Evolutionary conservation across 257 asterid species (phyloP), one percentile per base, ranked within the genome.

Genomic region (Solanum acaule): DNA sequence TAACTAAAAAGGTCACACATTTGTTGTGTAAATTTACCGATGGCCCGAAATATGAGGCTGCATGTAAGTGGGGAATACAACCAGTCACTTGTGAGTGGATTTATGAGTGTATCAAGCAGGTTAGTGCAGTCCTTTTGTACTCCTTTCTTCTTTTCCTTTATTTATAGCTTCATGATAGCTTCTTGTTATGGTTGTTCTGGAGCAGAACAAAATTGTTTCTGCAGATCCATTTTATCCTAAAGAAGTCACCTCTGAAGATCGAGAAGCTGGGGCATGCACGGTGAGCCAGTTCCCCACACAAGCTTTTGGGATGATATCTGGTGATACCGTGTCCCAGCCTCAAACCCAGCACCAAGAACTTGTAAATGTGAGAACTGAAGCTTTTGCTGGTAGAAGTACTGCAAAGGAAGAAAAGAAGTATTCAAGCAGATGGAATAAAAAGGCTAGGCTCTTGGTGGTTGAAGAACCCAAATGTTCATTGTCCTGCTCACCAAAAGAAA

Each of bases 31-130:
- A 97, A 93, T 96, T 94, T 86, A 87, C 96, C 44, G 86, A 89
- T 89, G 99, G 99, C 90, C 94, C 93, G 22, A 97, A 97, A 90
- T 96, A 92, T 42, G 95, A 92, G 91, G 96, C 95, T 88, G 98
- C 99, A 86, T 90, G 96, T 91, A 93, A 91, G 91, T 94, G 94
- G 95, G 98, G 98, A 83, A 92, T 94, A 83, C 94, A 91, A 70
- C 88, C 92, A 84, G 98, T 93, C 89, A 92, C 98, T 65, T 93
- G 95, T 85, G 98, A 97, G 88, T 97, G 99, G 99, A 92, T 97
- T 59, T 93, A 92, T 86, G 98, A 92, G 92, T 97, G 99, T 37
- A 94, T 93, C 90, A 91, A 88, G 89, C 95, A 94, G 99, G 99
- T 96, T 82, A 35, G 88, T 87, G 79, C 35, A 13, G 29, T 81